A percentile compares a stretch with the other conserved stretches of the same genome.
Conservation (phyloP, 805 yeast genomes). For the Novakomyces olei region DNA sequence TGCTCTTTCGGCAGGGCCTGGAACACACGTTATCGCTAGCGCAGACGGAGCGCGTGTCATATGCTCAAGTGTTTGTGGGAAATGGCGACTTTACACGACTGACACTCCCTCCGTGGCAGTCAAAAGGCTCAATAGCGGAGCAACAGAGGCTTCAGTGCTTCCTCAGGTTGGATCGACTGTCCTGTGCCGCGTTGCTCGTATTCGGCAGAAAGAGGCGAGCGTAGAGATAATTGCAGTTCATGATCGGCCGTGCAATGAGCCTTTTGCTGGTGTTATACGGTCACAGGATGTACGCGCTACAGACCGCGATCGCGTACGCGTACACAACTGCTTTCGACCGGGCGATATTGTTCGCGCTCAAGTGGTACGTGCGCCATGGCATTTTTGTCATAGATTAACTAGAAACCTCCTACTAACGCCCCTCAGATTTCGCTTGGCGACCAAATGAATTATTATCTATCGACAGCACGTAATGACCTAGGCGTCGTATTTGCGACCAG, state of each 20-base stretch:
- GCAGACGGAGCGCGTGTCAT: too few species aligned
- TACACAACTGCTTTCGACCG: conserved; percentile 61
- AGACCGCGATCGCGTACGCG: conserved; percentile 67
- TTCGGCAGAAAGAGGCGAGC: conserved; percentile 46
- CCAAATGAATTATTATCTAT: conserved; percentile 70
- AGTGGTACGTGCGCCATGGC: conserved; percentile 19
- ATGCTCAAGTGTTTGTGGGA: too few species aligned
- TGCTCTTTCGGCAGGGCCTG: too few species aligned
- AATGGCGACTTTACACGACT: too few species aligned
- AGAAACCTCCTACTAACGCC: background rate
- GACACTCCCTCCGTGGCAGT: too few species aligned
- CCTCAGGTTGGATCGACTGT: conserved; percentile 78
- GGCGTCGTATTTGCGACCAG: conserved; percentile 82
- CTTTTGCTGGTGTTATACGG: conserved; percentile 12
- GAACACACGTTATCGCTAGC: too few species aligned
- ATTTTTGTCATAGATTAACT: conserved; percentile 11
- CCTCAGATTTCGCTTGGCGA: conserved; percentile 65
- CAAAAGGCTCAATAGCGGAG: too few species aligned
- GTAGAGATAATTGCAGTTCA: conserved; percentile 59
- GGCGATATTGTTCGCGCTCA: conserved; percentile 77
- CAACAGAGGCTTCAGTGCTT: conserved; percentile 15
- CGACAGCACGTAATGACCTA: conserved; percentile 73
- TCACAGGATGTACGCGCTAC: conserved; percentile 76
- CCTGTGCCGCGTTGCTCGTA: conserved; percentile 45
- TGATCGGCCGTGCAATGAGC: conserved; percentile 15